These are phyloP conservation scores for Cordyceps cateniannulata DNA, from an alignment of 2,329 filamentous ascomycete genomes.

Conservation along the genomic window DNA sequence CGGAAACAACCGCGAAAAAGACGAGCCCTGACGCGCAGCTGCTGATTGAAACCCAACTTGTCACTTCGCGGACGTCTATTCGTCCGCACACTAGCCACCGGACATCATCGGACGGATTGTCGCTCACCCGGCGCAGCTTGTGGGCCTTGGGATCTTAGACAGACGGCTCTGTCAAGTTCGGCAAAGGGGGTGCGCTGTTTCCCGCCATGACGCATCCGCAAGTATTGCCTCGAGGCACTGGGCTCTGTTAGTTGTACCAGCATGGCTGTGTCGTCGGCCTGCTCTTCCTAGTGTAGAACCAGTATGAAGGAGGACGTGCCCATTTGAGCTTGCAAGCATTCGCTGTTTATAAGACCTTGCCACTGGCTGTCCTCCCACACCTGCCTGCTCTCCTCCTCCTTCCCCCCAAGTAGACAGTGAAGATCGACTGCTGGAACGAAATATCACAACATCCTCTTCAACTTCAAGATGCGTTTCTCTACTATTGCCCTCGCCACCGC, in stretches of 20 bases:
- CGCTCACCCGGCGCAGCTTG: neutral
- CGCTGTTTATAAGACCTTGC: conserved; percentile 6
- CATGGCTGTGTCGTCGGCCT: neutral
- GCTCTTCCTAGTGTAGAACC: neutral
- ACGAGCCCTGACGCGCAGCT: neutral
- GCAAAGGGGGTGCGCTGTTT: neutral
- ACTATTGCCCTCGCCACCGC: conserved; percentile 18
- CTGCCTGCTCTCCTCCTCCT: neutral
- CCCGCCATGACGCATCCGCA: no score
- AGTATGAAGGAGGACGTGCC: neutral
- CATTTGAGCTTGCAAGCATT: neutral
- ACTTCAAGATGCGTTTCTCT: conserved; percentile 20
- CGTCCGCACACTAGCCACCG: neutral
- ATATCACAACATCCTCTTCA: neutral
- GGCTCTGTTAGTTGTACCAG: neutral
- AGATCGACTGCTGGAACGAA: neutral
- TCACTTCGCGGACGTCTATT: neutral
- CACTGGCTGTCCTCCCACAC: neutral
- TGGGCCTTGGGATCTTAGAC: neutral
- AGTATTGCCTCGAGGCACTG: neutral
- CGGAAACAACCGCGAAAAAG: neutral
- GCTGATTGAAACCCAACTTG: neutral
- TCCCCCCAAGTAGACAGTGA: neutral
- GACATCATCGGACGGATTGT: conserved; percentile 7
- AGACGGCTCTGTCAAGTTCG: neutral